phyloP scores from a whole-genome alignment of 2,329 filamentous ascomycete genomes.

The Cordyceps cateniannulata region DNA sequence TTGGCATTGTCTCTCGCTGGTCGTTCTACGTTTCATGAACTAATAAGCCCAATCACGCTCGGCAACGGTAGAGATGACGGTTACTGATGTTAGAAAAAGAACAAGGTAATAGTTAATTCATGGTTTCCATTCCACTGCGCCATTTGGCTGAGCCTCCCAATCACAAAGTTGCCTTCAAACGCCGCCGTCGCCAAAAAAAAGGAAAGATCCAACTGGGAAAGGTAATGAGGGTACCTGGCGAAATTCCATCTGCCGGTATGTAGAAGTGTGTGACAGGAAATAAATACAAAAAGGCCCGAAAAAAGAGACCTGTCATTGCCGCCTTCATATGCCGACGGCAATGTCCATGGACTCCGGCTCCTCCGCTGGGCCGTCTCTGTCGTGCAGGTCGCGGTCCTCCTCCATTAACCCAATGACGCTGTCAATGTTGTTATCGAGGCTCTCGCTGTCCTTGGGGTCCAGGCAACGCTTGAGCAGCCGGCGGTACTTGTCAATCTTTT shows the following conservation, averaged over 20 bases:
- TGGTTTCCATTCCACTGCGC: not conserved
- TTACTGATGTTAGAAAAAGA: not conserved
- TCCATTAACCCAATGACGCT: constrained; percentile 58
- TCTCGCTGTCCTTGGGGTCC: constrained; percentile 59
- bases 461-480: constrained; percentile 62
- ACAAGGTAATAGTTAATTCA: not conserved
- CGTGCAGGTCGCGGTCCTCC: constrained; percentile 47
- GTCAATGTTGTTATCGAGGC: constrained; percentile 58
- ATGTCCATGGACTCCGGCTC: constrained; percentile 23
- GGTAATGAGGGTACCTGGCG: not conserved
- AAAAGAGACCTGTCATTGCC: not conserved
- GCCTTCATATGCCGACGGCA: not conserved
- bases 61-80: not conserved
- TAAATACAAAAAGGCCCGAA: not conserved
- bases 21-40: not conserved
- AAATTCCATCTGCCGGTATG: constrained; percentile 9
- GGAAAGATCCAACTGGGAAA: not conserved
- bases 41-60: not conserved
- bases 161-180: not conserved
- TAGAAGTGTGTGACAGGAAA: not conserved
- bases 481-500: constrained; percentile 68
- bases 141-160: not conserved
- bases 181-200: not conserved
- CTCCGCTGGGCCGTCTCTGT: constrained; percentile 25
- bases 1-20: not conserved